A percentile compares a stretch with the other conserved stretches of the same genome.
phyloP scores from a whole-genome alignment of 108 stramenopile species.

The Schizochytrium sp. region DNA sequence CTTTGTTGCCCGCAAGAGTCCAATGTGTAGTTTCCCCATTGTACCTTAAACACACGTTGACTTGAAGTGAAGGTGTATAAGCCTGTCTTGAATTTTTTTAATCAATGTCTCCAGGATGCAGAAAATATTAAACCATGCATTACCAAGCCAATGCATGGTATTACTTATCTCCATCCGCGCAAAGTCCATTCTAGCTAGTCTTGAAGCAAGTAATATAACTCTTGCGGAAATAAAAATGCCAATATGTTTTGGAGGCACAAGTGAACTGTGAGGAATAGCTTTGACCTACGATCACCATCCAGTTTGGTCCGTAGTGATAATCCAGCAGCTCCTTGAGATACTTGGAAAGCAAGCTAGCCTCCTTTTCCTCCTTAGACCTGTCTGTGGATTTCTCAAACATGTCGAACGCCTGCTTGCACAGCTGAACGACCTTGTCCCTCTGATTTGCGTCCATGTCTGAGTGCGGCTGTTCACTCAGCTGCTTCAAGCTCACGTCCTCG shows the following conservation, averaged over 20 bases:
- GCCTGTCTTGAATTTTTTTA: too few relatives aligned
- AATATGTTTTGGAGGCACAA: conserved; percentile 50
- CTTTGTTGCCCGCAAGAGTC: too few relatives aligned
- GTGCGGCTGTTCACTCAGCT: conserved; percentile 56
- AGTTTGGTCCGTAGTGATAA: conserved; percentile 36
- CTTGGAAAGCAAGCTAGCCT: conserved; percentile 53
- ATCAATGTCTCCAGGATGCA: too few relatives aligned
- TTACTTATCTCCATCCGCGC: too few relatives aligned
- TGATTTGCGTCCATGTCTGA: conserved; percentile 54
- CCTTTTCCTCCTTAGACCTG: conserved; percentile 56
- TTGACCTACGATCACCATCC: conserved; percentile 57
- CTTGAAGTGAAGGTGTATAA: too few relatives aligned
- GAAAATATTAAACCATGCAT: too few relatives aligned
- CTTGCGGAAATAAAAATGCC: conserved; percentile 59
- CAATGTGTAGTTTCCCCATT: too few relatives aligned
- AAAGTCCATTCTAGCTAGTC: background rate
- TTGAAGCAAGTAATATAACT: conserved; percentile 58
- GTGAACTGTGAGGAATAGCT: conserved; percentile 39
- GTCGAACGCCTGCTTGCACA: conserved; percentile 57
- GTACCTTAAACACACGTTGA: too few relatives aligned
- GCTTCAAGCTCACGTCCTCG: conserved; percentile 58
- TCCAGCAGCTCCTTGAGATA: conserved; percentile 55
- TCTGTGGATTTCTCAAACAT: conserved; percentile 54
- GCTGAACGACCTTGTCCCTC: conserved; percentile 46
- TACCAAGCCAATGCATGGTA: too few relatives aligned